Conservation (phyloP, 169 alveolate genomes). For the Plasmodium gallinaceum region DNA sequence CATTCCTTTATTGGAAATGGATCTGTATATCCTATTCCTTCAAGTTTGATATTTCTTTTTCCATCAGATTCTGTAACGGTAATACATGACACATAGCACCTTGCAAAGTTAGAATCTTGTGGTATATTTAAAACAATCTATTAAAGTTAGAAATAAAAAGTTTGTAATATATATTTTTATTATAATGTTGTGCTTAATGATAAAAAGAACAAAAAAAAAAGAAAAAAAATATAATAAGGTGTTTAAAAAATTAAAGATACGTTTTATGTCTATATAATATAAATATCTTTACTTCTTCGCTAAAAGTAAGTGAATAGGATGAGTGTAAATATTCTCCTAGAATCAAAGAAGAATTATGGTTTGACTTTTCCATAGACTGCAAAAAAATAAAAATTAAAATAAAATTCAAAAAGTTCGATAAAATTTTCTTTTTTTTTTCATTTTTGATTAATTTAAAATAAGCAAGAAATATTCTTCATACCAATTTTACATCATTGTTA, state of each 20-base stretch:
- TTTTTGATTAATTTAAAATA: neutral
- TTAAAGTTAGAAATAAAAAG: neutral
- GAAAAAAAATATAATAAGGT: too few species aligned
- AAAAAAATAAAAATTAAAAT: neutral
- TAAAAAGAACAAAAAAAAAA: too few species aligned
- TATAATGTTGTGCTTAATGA: too few species aligned
- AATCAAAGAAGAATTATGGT: constrained; percentile 41
- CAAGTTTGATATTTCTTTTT: constrained; percentile 61
- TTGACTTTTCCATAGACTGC: constrained; percentile 72
- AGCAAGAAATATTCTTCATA: neutral
- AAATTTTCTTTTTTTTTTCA: neutral
- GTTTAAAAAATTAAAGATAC: too few species aligned
- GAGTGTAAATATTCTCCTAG: constrained; percentile 29
- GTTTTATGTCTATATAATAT: neutral
- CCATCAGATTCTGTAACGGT: constrained; percentile 40
- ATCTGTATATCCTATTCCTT: constrained; percentile 76
- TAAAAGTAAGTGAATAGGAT: constrained; percentile 21
- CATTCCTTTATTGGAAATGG: constrained; percentile 31
- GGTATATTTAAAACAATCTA: constrained; percentile 59
- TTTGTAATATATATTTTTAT: too few species aligned
- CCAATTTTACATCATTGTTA: constrained; percentile 57
- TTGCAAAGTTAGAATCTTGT: constrained; percentile 19
- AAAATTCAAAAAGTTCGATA: too few species aligned
- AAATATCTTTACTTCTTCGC: constrained; percentile 28
- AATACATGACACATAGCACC: constrained; percentile 49